Evolutionary conservation across 176 grass and related monocot genomes (phyloP).

Genomic region (Avena eriantha): DNA sequence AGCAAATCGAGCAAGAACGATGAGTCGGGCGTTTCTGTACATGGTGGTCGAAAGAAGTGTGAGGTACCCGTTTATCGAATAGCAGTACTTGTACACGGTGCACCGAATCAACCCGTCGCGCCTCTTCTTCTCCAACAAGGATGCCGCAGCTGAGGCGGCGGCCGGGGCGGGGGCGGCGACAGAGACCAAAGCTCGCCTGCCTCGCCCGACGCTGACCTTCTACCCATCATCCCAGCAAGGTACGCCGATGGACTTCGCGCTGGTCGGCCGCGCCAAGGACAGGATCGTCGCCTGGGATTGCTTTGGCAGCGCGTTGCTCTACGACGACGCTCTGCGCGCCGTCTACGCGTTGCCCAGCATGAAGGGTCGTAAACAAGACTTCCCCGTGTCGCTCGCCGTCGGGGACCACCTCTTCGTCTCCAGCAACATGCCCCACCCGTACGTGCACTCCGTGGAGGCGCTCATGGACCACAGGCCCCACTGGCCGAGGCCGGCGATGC

Average conservation of each 20-base stretch:
- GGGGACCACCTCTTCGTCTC: neutral
- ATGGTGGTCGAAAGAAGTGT: neutral
- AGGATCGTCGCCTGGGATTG: neutral
- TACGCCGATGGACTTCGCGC: neutral
- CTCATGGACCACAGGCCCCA: neutral
- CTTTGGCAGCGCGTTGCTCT: neutral
- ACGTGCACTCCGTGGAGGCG: neutral
- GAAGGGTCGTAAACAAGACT: neutral
- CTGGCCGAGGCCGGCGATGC: neutral
- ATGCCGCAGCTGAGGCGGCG: neutral
- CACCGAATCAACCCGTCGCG: neutral
- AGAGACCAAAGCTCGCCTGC: neutral
- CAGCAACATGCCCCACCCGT: neutral
- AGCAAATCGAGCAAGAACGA: neutral
- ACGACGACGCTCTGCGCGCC: neutral
- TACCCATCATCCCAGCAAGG: neutral
- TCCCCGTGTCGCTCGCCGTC: neutral
- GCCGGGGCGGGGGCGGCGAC: neutral
- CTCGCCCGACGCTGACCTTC: neutral
- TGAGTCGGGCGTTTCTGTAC: neutral
- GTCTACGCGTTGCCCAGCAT: neutral
- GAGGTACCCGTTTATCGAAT: too few species aligned
- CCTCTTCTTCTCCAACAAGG: constrained; percentile 15
- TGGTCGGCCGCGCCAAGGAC: neutral
- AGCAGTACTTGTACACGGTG: neutral